These are phyloP conservation scores for Lithospermum erythrorhizon DNA, from an alignment of 257 asterid genomes.

Conservation along the genomic window DNA sequence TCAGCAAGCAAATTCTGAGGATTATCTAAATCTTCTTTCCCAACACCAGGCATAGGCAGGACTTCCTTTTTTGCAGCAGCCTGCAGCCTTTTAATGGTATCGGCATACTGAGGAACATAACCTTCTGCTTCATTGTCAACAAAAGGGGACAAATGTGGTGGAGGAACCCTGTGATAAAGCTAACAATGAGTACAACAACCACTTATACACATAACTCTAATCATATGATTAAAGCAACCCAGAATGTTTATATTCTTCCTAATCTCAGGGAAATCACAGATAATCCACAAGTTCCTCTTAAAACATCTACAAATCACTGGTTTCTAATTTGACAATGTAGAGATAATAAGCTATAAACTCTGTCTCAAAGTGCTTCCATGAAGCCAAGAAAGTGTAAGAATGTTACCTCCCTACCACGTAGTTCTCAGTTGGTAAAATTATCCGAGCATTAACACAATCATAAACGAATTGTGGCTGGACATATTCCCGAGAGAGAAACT, in stretches of 20 bases:
- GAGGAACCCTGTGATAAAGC: constrained; percentile 57
- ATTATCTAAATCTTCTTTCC: constrained; percentile 72
- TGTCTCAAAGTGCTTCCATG: not conserved
- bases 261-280: not conserved
- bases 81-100: constrained; percentile 71
- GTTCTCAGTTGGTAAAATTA: constrained; percentile 67
- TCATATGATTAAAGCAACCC: no score
- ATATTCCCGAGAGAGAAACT: constrained; percentile 74
- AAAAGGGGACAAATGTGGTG: constrained; percentile 97
- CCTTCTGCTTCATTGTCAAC: constrained; percentile 95
- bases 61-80: constrained; percentile 85
- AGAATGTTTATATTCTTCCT: not conserved
- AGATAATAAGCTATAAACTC: not conserved
- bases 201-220: no score
- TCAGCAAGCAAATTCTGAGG: constrained; percentile 49
- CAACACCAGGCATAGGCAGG: constrained; percentile 85
- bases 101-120: constrained; percentile 94
- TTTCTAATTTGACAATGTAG: no score
- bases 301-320: no score
- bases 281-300: not conserved
- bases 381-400: not conserved
- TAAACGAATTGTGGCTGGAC: constrained; percentile 95
- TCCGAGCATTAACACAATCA: constrained; percentile 82
- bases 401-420: constrained; percentile 28
- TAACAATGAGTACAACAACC: no score